A percentile compares a stretch with the other conserved stretches of the same genome.
phyloP scores from a whole-genome alignment of 805 yeast species.

The Cyberlindnera americana region DNA sequence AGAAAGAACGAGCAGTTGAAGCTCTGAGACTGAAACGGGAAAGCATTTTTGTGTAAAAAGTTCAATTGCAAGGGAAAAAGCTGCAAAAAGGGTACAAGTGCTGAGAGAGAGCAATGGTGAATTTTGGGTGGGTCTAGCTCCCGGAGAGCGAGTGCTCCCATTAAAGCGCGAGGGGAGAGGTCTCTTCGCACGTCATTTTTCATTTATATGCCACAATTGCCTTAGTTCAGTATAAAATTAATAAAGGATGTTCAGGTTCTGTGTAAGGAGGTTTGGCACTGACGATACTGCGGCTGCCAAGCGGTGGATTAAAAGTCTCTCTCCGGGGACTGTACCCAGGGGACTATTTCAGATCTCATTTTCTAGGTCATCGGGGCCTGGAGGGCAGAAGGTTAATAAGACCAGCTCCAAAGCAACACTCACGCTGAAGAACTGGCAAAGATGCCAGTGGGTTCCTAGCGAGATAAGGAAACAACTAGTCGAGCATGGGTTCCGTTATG shows the following conservation, averaged over 20 bases:
- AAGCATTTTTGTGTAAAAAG: constrained; percentile 6
- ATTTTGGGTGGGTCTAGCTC: background rate
- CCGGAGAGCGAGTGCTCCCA: background rate
- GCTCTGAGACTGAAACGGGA: constrained; percentile 12
- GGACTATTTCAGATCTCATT: constrained; percentile 41
- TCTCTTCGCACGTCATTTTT: no score
- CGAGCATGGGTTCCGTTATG: constrained; percentile 42
- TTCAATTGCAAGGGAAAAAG: background rate
- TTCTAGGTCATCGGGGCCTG: constrained; percentile 75
- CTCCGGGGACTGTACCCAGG: constrained; percentile 39
- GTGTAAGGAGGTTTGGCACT: constrained; percentile 19
- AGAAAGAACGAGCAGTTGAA: constrained; percentile 24
- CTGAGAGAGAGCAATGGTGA: background rate
- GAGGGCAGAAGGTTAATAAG: constrained; percentile 86
- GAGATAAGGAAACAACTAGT: constrained; percentile 42
- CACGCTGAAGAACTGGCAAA: constrained; percentile 43
- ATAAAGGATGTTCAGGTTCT: no score
- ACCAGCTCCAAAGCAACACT: constrained; percentile 62
- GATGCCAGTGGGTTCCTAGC: constrained; percentile 57
- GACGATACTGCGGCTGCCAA: no score
- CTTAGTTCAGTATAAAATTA: no score
- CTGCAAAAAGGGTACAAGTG: background rate
- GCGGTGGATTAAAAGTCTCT: constrained; percentile 40
- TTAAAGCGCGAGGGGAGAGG: no score
- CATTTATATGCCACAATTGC: no score